Evolutionary conservation across 2,329 filamentous ascomycete species (phyloP).

Genomic region (Malbranchea cinnamomea): DNA sequence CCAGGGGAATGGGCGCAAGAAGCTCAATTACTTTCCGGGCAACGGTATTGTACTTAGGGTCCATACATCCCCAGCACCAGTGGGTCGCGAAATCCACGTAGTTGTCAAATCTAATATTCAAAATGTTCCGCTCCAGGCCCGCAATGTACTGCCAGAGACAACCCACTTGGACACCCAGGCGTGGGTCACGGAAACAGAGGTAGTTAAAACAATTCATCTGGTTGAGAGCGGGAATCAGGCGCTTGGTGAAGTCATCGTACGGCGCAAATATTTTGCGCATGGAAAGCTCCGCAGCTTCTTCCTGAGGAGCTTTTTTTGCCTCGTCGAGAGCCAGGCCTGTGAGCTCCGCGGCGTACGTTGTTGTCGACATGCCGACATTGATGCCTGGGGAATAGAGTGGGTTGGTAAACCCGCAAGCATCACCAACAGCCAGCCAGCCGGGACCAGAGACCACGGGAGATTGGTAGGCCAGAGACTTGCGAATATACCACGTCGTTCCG

Average conservation of each 20-base stretch:
- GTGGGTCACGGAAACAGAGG: constrained; percentile 11
- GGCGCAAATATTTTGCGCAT: constrained; percentile 5
- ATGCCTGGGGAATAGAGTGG: constrained; percentile 17
- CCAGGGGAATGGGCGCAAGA: constrained; percentile 3
- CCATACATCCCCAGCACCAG: constrained; percentile 4
- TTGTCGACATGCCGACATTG: constrained; percentile 12
- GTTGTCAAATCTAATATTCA: constrained; percentile 2
- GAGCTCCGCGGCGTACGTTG: constrained; percentile 11
- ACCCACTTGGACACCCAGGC: constrained; percentile 11
- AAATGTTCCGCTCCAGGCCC: constrained; percentile 2
- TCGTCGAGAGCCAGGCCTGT: constrained; percentile 4
- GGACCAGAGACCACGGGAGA: constrained; percentile 14
- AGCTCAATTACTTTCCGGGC: constrained; percentile 5
- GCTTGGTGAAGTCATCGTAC: constrained; percentile 11
- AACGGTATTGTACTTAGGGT: constrained; percentile 3
- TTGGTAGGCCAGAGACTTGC: constrained; percentile 11
- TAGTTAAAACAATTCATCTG: constrained; percentile 15
- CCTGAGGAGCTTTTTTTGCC: background rate
- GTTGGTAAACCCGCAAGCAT: constrained; percentile 17
- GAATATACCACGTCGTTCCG: constrained; percentile 13
- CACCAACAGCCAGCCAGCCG: constrained; percentile 16
- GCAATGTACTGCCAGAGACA: constrained; percentile 13
- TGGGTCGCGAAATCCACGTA: constrained; percentile 2
- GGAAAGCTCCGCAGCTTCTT: constrained; percentile 5
- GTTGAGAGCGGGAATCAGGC: constrained; percentile 10